Conservation (phyloP, 352 stramenopile species). For the Aphanomyces stellatus region DNA sequence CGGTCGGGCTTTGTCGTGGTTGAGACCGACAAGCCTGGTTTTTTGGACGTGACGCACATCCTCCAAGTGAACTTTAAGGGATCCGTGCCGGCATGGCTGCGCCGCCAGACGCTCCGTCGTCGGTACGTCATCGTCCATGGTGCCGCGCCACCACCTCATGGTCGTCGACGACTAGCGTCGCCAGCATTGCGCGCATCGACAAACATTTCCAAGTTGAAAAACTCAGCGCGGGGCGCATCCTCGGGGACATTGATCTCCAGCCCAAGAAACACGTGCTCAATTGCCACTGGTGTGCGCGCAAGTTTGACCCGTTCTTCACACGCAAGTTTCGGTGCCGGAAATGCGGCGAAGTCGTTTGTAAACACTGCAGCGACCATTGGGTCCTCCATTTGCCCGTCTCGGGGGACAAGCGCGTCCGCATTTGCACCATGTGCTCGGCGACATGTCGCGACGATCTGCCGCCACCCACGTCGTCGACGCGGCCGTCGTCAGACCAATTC, state of each 20-base stretch:
- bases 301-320: conserved; percentile 43
- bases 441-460: background rate
- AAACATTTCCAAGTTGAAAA: conserved; percentile 71
- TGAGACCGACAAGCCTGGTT: conserved; percentile 59
- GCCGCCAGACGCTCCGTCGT: conserved; percentile 10
- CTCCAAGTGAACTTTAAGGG: conserved; percentile 82
- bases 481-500: background rate
- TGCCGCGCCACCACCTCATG: no score
- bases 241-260: conserved; percentile 67
- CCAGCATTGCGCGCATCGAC: conserved; percentile 34
- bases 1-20: conserved; percentile 71
- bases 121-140: no score
- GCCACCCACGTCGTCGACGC: background rate
- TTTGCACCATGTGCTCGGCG: conserved; percentile 75
- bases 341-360: conserved; percentile 66
- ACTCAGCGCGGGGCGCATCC: conserved; percentile 60
- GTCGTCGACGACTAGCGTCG: no score
- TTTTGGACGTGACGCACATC: conserved; percentile 81
- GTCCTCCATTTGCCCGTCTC: conserved; percentile 68
- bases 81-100: conserved; percentile 8
- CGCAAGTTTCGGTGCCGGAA: conserved; percentile 61
- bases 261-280: conserved; percentile 25
- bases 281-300: conserved; percentile 67
- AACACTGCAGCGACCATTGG: conserved; percentile 69
- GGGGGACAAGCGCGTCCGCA: conserved; percentile 64